Base-by-base conservation (phyloP, 2,329 filamentous ascomycete species). In the Stemphylium lycopersici region DNA sequence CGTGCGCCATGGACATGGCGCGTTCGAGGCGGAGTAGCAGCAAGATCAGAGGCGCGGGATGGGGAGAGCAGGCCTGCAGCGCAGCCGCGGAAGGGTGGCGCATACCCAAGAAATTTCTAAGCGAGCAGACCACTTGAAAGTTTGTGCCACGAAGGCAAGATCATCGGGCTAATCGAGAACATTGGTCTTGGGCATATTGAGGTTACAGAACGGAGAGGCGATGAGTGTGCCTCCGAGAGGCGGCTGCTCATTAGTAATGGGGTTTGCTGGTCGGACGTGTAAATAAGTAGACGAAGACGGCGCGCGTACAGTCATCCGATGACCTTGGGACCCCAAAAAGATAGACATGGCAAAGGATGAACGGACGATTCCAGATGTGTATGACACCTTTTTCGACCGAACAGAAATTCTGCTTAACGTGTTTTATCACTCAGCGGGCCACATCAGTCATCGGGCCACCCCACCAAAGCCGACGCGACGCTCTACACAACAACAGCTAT, bases 241-340 rank as follows among this genome's bases (percentile, higher is more conserved):
- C 29, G 46, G 15, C 15, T 38, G 36, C n/a, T 10, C 26, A 56
- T 61, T 61, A 61, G 43, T 57, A 61, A 61, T 59, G 41, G 6
- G 11, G 39, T 29, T 46, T 42, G 22, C 24, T 20, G 15, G 34
- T 29, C 26, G 34, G 39, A 13, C n/a, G 10, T n/a, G 29, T 59
- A 38, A 59, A 43, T 61, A 61, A 61, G 52, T 55, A 48, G 12
- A 10, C 11, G 11, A 15, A 11, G 38, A 5, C 26, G 39, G 24
- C 18, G 4, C n/a, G 40, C 31, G 22, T 26, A 42, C 33, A 36
- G 33, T 31, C 12, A 32, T 20, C 24, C 24, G 4, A 11, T 16
- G 11, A 8, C 26, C 26, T 29, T 10, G 26, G 26, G 11, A 10
- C 7, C 26, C 26, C 26, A 29, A 11, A 29, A 8, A 2, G 26